phyloP scores from a whole-genome alignment of 441 rosid genomes.

The Populus hybrid region DNA sequence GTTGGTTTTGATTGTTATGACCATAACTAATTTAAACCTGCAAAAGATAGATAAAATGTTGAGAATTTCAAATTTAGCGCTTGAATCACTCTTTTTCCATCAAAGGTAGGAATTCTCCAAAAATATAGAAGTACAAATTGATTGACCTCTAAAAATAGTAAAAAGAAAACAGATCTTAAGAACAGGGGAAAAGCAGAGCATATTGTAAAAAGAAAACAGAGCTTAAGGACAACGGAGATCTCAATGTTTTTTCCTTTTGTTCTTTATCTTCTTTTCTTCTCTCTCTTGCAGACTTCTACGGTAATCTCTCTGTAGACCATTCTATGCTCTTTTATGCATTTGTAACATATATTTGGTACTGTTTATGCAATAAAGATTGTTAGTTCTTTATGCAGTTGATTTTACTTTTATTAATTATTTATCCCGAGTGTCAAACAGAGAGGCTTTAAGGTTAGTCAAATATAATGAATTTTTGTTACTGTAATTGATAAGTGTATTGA shows the following conservation, averaged over 20 bases:
- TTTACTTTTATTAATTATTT: too few relatives aligned
- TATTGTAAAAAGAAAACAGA: neutral
- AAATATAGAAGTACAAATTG: neutral
- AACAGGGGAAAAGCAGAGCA: neutral
- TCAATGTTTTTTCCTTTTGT: conserved; percentile 16
- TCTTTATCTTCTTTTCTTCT: conserved; percentile 20
- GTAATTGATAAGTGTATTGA: neutral
- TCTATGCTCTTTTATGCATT: neutral
- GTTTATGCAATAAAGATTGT: neutral
- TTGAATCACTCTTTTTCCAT: neutral
- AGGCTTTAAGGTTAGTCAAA: too few relatives aligned
- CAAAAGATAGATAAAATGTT: too few relatives aligned
- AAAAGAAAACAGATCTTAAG: neutral
- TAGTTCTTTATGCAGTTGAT: neutral
- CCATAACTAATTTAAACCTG: too few relatives aligned
- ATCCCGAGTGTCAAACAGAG: too few relatives aligned
- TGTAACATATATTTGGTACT: neutral
- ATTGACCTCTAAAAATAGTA: too few relatives aligned
- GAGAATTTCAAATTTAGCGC: neutral
- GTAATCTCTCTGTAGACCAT: conserved; percentile 15
- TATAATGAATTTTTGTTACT: neutral
- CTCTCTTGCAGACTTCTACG: conserved; percentile 31
- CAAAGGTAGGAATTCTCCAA: neutral
- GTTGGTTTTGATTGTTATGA: too few relatives aligned
- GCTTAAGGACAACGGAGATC: conserved; percentile 13